phyloP scores from a whole-genome alignment of 2,329 filamentous ascomycete species.

The Fonsecaea monophora region DNA sequence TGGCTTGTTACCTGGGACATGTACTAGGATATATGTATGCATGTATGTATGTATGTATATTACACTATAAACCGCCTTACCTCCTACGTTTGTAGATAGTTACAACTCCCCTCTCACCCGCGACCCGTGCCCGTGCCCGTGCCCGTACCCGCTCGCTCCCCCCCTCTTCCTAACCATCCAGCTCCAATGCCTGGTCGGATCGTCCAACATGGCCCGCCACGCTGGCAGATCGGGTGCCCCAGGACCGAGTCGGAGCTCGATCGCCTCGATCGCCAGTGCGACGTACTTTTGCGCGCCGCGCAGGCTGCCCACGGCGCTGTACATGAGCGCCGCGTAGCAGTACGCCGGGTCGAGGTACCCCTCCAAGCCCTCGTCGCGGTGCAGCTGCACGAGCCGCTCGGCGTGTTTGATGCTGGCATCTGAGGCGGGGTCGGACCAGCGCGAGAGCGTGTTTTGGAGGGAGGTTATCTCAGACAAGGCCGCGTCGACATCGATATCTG shows the following conservation, averaged over 20 bases:
- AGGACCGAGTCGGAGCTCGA: slow-evolving; percentile 26
- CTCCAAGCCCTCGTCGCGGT: slow-evolving; percentile 20
- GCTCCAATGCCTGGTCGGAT: slow-evolving; percentile 31
- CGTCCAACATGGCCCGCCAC: slow-evolving; percentile 25
- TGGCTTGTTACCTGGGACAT: too few relatives aligned
- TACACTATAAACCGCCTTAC: too few relatives aligned
- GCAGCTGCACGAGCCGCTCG: slow-evolving; percentile 26
- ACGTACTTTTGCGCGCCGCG: slow-evolving; percentile 28
- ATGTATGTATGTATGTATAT: too few relatives aligned
- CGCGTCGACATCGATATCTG: slow-evolving; percentile 7
- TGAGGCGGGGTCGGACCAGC: slow-evolving; percentile 21
- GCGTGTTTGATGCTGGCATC: slow-evolving; percentile 18
- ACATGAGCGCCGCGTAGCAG: slow-evolving; percentile 31
- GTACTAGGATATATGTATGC: too few relatives aligned
- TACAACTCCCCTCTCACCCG: neutral
- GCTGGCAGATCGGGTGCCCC: slow-evolving; percentile 13
- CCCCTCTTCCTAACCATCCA: slow-evolving; percentile 27
- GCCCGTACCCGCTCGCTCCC: neutral
- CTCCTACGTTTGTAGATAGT: too few relatives aligned
- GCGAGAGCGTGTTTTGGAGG: slow-evolving; percentile 21
- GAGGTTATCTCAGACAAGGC: slow-evolving; percentile 21
- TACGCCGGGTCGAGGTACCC: slow-evolving; percentile 32
- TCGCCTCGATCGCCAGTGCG: slow-evolving; percentile 25
- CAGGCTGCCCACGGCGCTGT: slow-evolving; percentile 28
- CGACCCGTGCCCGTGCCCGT: neutral